Base-by-base conservation (phyloP, 495 filamentous ascomycete species). In the Penicillium macrosclerotiorum region DNA sequence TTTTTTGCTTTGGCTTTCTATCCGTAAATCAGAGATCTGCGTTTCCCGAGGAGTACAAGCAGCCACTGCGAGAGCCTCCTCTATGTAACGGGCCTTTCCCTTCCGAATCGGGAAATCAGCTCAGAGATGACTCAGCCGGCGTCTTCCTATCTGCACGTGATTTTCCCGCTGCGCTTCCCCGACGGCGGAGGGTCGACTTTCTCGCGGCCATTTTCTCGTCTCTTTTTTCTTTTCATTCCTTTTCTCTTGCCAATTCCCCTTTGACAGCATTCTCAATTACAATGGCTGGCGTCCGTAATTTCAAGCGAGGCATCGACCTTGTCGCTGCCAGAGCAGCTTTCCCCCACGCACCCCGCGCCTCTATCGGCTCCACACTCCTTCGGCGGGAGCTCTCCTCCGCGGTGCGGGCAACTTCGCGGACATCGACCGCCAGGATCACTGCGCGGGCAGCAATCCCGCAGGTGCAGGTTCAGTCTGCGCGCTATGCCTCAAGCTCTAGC, bases 401-500 rank as follows among this genome's bases (percentile, higher is more conserved):
- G 49, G 57, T 61, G 51, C 59, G 59, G 42, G 38, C 49, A 39
- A 35, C 45, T 29, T 30, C 27, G 43, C 57, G 54, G 20, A 38
- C 45, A 25, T 54, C 56, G 47, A 50, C 49, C 29, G 30, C 46
- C 18, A 45, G 55, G 38, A 27, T 50, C 19, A 39, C 52, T 20
- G 14, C 47, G 8, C 51, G 51, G 17, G 43, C 40, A 32, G 23
- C 49, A 22, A 39, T 59, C 32, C 40, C 59, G 5, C 49, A 51
- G 19, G 42, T 54, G 32, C 52, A 54, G 9, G 25, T 35, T 4
- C 53, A 63, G 37, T 14, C 41, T 27, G 55, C 86, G 37, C 64
- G 52, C 79, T 80, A 54, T 91, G 79, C 58, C 76, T 81, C 24
- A 74, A 54, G 88, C 31, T 78, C 80, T 59, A 60, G 71, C 53